Percentiles rank a stretch among this genome's conserved stretches.
Conservation (phyloP, 2,329 filamentous ascomycete species). For the Cytospora paraplurivora region DNA sequence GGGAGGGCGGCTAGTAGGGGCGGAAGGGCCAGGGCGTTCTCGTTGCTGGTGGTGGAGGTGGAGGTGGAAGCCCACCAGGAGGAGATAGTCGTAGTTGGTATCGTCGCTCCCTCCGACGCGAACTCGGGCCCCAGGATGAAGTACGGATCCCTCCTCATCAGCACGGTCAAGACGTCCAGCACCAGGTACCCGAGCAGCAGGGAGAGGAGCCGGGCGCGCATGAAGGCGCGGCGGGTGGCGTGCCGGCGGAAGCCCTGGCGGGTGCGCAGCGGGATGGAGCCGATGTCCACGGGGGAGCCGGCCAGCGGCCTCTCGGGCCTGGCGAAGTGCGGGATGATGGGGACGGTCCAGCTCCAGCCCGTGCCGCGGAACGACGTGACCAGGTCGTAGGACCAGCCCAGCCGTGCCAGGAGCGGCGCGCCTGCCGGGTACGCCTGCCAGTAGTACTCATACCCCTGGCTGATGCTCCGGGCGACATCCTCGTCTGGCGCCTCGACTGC, state of each 20-base stretch:
- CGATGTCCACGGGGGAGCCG: slow-evolving; percentile 44
- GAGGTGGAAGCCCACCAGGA: slow-evolving; percentile 33
- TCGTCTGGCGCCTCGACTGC: slow-evolving; percentile 31
- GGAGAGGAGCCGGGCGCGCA: slow-evolving; percentile 47
- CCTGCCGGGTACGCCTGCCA: slow-evolving; percentile 62
- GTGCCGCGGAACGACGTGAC: slow-evolving; percentile 55
- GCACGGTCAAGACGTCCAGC: slow-evolving; percentile 69
- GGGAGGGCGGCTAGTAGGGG: slow-evolving; percentile 47
- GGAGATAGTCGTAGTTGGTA: no score
- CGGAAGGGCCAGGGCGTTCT: slow-evolving; percentile 50
- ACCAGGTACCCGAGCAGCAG: slow-evolving; percentile 63
- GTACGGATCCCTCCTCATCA: slow-evolving; percentile 77
- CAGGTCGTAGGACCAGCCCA: slow-evolving; percentile 61
- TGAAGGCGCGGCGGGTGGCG: slow-evolving; percentile 46
- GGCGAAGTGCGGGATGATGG: slow-evolving; percentile 48
- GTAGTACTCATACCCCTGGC: slow-evolving; percentile 51
- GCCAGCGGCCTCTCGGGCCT: slow-evolving; percentile 46
- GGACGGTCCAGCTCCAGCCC: slow-evolving; percentile 61
- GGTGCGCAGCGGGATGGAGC: slow-evolving; percentile 45
- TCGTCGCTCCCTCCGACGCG: slow-evolving; percentile 28
- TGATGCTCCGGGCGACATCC: slow-evolving; percentile 33
- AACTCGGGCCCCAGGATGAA: slow-evolving; percentile 59
- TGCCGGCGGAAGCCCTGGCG: slow-evolving; percentile 49
- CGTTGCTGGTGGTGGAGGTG: slow-evolving; percentile 42
- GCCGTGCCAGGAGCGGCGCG: slow-evolving; percentile 49